phyloP scores from a whole-genome alignment of 495 filamentous ascomycete species.

The Daldinia concentrica region DNA sequence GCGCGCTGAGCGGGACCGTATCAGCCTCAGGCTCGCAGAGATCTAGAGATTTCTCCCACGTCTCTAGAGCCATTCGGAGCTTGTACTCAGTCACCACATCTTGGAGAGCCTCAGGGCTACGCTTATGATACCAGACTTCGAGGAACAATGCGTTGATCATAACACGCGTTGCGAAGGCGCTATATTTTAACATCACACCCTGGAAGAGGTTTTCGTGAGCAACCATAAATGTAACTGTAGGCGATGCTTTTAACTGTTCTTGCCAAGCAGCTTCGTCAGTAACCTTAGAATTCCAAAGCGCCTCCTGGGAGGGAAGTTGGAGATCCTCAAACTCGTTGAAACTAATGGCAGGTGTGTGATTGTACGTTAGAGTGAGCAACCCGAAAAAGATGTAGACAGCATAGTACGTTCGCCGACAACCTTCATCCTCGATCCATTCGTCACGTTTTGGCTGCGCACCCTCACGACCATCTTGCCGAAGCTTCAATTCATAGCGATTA shows the following conservation, averaged over 20 bases:
- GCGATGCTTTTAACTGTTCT: conserved; percentile 74
- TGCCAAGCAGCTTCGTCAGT: conserved; percentile 84
- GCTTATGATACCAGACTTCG: conserved; percentile 98
- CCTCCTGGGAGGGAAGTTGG: conserved; percentile 91
- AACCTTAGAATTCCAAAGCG: conserved; percentile 88
- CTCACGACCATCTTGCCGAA: conserved; percentile 88
- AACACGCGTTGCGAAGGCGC: conserved; percentile 95
- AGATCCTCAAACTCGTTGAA: conserved; percentile 98
- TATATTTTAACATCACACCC: conserved; percentile 90
- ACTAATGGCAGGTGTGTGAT: conserved; percentile 94
- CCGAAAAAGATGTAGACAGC: conserved; percentile 99
- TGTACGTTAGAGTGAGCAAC: conserved; percentile 93
- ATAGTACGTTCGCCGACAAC: conserved; percentile 95
- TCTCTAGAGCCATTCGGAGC: conserved; percentile 92
- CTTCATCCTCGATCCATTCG: conserved; percentile 97
- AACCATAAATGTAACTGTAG: conserved; percentile 84
- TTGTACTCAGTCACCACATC: conserved; percentile 99
- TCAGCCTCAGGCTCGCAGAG: conserved; percentile 93
- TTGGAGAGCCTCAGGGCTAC: conserved; percentile 92
- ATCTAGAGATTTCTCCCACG: conserved; percentile 96
- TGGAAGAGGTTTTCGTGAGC: conserved; percentile 96
- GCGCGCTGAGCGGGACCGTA: conserved; percentile 88
- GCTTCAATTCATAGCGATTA: conserved; percentile 94
- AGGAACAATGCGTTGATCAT: conserved; percentile 99
- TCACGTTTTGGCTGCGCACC: conserved; percentile 77